Conservation (phyloP, 179 eudicot species). For the Drosera spatulata region DNA sequence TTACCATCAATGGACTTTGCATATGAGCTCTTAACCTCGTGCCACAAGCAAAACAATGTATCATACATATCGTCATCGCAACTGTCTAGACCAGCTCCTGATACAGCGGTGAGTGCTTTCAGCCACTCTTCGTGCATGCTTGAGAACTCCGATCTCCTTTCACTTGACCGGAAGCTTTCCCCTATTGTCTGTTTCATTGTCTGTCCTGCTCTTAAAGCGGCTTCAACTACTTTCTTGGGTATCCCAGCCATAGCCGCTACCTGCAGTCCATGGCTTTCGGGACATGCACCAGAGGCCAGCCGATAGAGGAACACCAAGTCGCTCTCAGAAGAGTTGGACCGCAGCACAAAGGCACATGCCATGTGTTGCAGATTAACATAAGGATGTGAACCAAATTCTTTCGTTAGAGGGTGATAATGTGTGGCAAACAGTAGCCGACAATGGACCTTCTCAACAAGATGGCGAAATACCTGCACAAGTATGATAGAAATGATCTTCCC, state of each 20-base stretch:
- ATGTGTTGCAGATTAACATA: slow-evolving; percentile 77
- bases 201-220: slow-evolving; percentile 54
- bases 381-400: slow-evolving; percentile 89
- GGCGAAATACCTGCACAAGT: slow-evolving; percentile 70
- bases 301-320: slow-evolving; percentile 74
- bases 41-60: slow-evolving; percentile 80
- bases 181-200: slow-evolving; percentile 61
- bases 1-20: neutral
- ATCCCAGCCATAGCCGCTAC: slow-evolving; percentile 96
- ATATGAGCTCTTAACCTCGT: slow-evolving; percentile 49
- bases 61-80: slow-evolving; percentile 54
- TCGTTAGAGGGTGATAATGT: slow-evolving; percentile 92
- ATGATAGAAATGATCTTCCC: neutral
- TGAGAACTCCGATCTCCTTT: slow-evolving; percentile 77
- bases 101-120: slow-evolving; percentile 35
- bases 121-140: slow-evolving; percentile 83
- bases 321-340: slow-evolving; percentile 12
- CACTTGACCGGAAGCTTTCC: slow-evolving; percentile 71
- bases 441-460: slow-evolving; percentile 81
- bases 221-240: slow-evolving; percentile 61
- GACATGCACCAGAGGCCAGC: slow-evolving; percentile 75
- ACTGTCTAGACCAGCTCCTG: slow-evolving; percentile 18
- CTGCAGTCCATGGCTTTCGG: slow-evolving; percentile 93
- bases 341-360: slow-evolving; percentile 64
- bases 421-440: slow-evolving; percentile 96